phyloP scores from a whole-genome alignment of 2,329 filamentous ascomycete species.

The Dryadomyces quercivorus region DNA sequence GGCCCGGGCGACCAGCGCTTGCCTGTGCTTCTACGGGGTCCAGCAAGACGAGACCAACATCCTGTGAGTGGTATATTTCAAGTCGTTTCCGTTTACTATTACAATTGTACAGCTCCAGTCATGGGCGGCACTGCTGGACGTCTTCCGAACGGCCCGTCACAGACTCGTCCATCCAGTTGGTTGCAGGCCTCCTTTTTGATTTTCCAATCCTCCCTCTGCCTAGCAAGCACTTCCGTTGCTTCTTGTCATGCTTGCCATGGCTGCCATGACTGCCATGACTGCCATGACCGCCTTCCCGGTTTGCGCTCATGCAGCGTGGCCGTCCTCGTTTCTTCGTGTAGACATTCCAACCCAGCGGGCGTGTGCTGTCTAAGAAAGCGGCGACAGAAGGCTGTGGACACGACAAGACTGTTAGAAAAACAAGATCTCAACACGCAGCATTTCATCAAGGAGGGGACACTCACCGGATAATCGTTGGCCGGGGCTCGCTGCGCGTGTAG shows the following conservation, averaged over 20 bases:
- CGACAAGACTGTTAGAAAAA: neutral
- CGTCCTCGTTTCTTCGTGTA: neutral
- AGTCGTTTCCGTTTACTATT: conserved; percentile 2
- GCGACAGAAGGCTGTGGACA: conserved; percentile 43
- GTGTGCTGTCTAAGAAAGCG: conserved; percentile 40
- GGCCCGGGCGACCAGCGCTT: too few species aligned
- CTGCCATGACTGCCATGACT: neutral
- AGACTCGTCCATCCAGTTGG: neutral
- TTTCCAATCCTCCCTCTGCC: neutral
- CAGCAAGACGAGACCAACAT: neutral
- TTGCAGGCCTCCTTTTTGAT: neutral
- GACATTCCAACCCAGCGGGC: neutral
- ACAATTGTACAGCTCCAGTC: conserved; percentile 7
- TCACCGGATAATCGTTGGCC: conserved; percentile 57
- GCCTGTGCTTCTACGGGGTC: too few species aligned
- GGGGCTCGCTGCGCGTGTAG: conserved; percentile 87
- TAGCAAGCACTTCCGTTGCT: neutral
- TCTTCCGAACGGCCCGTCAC: neutral
- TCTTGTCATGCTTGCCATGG: too few species aligned
- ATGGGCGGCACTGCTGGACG: neutral
- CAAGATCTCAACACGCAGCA: neutral
- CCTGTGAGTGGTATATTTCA: conserved; percentile 10
- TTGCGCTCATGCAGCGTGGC: neutral
- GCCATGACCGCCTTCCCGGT: neutral
- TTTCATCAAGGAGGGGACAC: conserved; percentile 7